Percentiles rank a stretch among this genome's conserved stretches.
phyloP scores from a whole-genome alignment of 176 grass and related monocot species.

The Alopecurus myosuroides region DNA sequence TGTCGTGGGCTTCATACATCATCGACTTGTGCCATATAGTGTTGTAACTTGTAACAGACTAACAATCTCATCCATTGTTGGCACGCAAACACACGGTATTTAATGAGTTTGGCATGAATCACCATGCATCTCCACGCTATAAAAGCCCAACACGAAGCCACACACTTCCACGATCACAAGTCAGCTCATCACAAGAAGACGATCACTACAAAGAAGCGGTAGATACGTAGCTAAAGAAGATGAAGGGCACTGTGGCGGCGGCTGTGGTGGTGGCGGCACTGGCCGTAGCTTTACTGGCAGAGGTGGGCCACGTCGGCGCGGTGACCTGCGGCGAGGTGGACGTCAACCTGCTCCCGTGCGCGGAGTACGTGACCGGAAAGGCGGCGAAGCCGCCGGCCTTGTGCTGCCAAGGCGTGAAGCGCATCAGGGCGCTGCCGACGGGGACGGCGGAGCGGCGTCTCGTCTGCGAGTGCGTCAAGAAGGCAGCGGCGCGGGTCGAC shows the following conservation, averaged over 20 bases:
- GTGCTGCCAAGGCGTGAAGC: constrained; percentile 52
- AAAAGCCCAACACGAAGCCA: constrained; percentile 19
- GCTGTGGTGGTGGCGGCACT: background rate
- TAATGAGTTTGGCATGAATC: constrained; percentile 19
- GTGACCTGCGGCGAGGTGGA: constrained; percentile 47
- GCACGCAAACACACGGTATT: constrained; percentile 12
- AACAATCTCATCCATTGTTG: constrained; percentile 16
- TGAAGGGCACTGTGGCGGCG: background rate
- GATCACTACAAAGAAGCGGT: background rate
- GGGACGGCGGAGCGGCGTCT: constrained; percentile 38
- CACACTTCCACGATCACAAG: constrained; percentile 20
- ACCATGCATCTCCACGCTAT: constrained; percentile 1
- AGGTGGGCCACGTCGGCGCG: background rate
- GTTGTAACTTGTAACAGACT: no score
- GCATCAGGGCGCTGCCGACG: constrained; percentile 23
- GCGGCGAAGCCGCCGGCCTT: constrained; percentile 12
- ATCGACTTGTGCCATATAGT: no score
- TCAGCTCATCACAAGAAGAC: background rate
- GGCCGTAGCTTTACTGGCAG: background rate
- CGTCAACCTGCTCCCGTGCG: constrained; percentile 29
- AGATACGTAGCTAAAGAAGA: background rate
- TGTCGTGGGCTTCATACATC: no score
- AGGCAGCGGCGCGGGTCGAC: constrained; percentile 20
- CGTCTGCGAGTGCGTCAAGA: constrained; percentile 60
- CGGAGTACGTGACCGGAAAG: constrained; percentile 50